A percentile compares a stretch with the other conserved stretches of the same genome.
phyloP scores from a whole-genome alignment of 78 protist species.

The Dictyostelium brefeldianum region DNA sequence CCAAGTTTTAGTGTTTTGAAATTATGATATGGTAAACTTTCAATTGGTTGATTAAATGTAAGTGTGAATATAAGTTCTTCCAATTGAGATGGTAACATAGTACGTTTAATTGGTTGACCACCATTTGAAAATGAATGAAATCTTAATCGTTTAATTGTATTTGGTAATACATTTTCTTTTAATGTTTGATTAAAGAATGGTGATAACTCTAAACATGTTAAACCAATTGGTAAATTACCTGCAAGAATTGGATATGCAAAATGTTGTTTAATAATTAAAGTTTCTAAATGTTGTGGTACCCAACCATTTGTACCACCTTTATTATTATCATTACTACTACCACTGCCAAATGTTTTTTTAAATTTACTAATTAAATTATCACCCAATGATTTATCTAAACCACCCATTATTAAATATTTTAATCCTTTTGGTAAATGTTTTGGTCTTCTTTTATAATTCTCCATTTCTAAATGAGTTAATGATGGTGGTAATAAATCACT shows the following conservation, averaged over 20 bases:
- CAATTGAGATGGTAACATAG: not conserved
- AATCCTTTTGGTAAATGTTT: not conserved
- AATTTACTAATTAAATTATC: too few relatives aligned
- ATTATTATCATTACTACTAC: too few relatives aligned
- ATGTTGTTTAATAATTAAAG: too few relatives aligned
- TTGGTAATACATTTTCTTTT: not conserved
- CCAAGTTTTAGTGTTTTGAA: too few relatives aligned
- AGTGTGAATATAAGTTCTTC: not conserved
- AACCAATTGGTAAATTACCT: not conserved
- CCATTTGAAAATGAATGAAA: not conserved
- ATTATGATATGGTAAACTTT: not conserved
- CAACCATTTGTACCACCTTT: too few relatives aligned
- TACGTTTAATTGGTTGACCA: not conserved
- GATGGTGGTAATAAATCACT: not conserved
- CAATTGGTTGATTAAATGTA: not conserved
- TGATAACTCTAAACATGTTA: not conserved
- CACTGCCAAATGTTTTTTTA: too few relatives aligned
- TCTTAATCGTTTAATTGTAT: not conserved
- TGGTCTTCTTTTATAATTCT: not conserved
- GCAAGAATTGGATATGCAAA: too few relatives aligned
- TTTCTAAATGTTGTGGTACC: too few relatives aligned
- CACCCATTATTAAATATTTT: not conserved
- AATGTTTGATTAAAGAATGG: not conserved
- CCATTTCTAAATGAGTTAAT: too few relatives aligned
- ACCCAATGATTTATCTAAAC: too few relatives aligned